Evolutionary conservation across 768 basidiomycete genomes (phyloP), one percentile per base, ranked within the genome.

Genomic region (Lentinula guzmanii): DNA sequence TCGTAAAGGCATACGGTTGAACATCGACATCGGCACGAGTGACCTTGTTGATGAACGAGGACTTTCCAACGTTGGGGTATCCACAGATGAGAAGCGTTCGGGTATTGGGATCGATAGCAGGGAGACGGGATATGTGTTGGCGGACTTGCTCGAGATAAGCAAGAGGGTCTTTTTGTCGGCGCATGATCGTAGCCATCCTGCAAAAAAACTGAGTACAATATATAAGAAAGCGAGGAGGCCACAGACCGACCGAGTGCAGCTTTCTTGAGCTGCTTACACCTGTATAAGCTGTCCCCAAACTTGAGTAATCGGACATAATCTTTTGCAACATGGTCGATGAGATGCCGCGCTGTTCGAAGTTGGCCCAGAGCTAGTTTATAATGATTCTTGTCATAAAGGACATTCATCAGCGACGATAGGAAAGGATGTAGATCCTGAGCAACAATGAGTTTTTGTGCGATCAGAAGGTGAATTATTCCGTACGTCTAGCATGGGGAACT

Each of bases 11-110:
- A 71, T 98, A 99, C 41, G 96, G 96, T 74, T 99, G 96, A 34
- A 99, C 97, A 72, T 99, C 97, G 68, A 99, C 97, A 71, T 99
- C 97, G 56, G 96, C 97, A 55, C 97, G 89, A 21, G 97, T 98
- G 70, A 99, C 93, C 76, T 98, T 98, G 87, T 99, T 99, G 69
- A 99, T 95, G 75, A 99, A 99, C 24, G 94, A 96, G 13, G 95
- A 97, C 78, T 99, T 99, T 61, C 97, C 97, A 71, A 99, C 97
- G 72, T 99, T 99, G 16, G 97, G 97, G 76, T 98, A 99, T 60
- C 97, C 97, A 70, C 97, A 98, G 68, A 99, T 91, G 65, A 99
- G 85, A 63, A 99, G 89, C 0, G 97, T 99, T 56, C 97, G 89
- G 21, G 97, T 98, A 75, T 93, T 98, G 31, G 97, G 97, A 72